These are phyloP conservation scores for Bipolaris bicolor DNA, from an alignment of 2,329 filamentous ascomycete genomes.

Conservation along the genomic window DNA sequence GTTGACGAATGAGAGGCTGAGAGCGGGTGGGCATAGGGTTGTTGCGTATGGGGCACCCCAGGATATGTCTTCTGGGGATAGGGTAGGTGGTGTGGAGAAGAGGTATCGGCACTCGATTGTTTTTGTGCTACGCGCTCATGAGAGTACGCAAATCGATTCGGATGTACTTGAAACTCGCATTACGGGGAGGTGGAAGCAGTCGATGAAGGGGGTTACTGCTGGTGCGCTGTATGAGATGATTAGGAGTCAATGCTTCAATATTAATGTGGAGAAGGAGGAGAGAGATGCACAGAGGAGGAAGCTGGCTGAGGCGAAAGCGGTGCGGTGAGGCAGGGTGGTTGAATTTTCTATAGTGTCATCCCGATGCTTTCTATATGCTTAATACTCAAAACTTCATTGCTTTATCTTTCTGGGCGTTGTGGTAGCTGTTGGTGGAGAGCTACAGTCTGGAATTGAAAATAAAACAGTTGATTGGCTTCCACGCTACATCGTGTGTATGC, in stretches of 20 bases:
- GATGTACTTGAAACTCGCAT: conserved; percentile 35
- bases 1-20: conserved; percentile 37
- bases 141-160: conserved; percentile 34
- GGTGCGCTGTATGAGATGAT: conserved; percentile 43
- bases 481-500: too few relatives aligned
- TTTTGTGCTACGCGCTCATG: conserved; percentile 46
- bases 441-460: background rate
- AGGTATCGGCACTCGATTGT: conserved; percentile 46
- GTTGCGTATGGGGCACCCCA: conserved; percentile 37
- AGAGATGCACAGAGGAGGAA: conserved; percentile 39
- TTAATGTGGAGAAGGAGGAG: conserved; percentile 44
- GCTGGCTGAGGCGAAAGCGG: background rate
- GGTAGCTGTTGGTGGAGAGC: too few relatives aligned
- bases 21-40: conserved; percentile 45
- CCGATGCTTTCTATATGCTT: background rate
- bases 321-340: background rate
- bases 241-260: conserved; percentile 43
- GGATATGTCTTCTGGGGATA: background rate
- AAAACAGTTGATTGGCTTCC: background rate
- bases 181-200: conserved; percentile 37
- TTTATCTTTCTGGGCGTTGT: too few relatives aligned
- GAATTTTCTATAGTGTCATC: too few relatives aligned
- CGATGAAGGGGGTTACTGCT: conserved; percentile 36
- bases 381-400: too few relatives aligned
- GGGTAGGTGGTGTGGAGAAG: background rate